phyloP scores from a whole-genome alignment of 2,329 filamentous ascomycete species.

The Colletotrichum sp. region DNA sequence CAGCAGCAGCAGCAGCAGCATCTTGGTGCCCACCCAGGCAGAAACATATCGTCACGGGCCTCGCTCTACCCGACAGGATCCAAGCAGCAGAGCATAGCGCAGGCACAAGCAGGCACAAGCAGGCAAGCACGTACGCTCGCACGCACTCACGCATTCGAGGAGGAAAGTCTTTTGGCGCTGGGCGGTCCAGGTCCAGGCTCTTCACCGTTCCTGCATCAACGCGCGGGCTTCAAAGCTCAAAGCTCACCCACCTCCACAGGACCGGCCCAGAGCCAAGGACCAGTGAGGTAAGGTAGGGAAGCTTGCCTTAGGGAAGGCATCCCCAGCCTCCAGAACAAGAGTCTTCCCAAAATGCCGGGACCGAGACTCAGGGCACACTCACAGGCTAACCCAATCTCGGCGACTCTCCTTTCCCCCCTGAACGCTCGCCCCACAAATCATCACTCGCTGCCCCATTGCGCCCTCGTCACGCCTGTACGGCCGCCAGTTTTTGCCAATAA shows the following conservation, averaged over 20 bases:
- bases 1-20: neutral
- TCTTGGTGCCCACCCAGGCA: neutral
- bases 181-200: neutral
- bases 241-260: neutral
- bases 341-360: slow-evolving; percentile 20
- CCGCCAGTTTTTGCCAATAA: slow-evolving; percentile 2
- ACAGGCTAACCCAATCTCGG: slow-evolving; percentile 15
- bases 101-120: neutral
- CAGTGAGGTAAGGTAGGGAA: neutral
- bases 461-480: neutral
- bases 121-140: neutral
- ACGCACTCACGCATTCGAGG: neutral
- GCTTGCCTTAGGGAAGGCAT: neutral
- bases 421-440: neutral
- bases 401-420: slow-evolving; percentile 10
- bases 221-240: neutral
- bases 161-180: neutral
- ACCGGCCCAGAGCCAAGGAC: neutral
- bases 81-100: neutral
- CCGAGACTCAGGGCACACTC: slow-evolving; percentile 4
- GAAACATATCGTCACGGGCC: neutral
- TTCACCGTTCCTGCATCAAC: neutral
- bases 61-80: neutral
- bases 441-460: neutral
- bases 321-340: neutral